Conservation (phyloP, 2,329 filamentous ascomycete species). For the Juglanconis juglandina region DNA sequence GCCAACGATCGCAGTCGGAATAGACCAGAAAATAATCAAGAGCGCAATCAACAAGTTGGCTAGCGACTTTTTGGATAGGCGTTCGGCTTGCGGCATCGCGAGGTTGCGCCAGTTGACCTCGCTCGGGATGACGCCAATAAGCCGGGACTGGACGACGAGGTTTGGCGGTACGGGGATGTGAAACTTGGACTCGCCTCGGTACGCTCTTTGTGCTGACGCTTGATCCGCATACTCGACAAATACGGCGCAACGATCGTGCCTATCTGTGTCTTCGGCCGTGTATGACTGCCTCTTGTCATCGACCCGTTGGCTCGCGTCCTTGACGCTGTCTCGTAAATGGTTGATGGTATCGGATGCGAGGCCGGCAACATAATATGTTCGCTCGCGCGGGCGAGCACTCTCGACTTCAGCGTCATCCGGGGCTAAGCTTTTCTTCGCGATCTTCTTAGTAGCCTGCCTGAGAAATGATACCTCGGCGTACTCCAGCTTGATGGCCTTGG, state of each 20-base stretch:
- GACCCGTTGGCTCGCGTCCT: slow-evolving; percentile 14
- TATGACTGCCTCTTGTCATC: slow-evolving; percentile 46
- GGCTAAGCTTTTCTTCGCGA: slow-evolving; percentile 42
- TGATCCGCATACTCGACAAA: slow-evolving; percentile 90
- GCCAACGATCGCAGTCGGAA: slow-evolving; percentile 75
- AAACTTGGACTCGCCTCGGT: slow-evolving; percentile 70
- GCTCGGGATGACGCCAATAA: slow-evolving; percentile 73
- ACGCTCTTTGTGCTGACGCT: slow-evolving; percentile 79
- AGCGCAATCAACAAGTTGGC: slow-evolving; percentile 14
- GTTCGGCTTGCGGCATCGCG: slow-evolving; percentile 16
- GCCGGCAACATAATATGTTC: slow-evolving; percentile 8
- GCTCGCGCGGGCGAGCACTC: slow-evolving; percentile 14
- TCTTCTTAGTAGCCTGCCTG: slow-evolving; percentile 64
- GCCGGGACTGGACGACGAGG: slow-evolving; percentile 79
- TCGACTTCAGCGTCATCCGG: slow-evolving; percentile 4
- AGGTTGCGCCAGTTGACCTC: slow-evolving; percentile 72
- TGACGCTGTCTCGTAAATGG: slow-evolving; percentile 9
- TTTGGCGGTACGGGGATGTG: slow-evolving; percentile 54
- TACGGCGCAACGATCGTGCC: slow-evolving; percentile 49
- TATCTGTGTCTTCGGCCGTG: slow-evolving; percentile 4
- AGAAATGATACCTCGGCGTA: slow-evolving; percentile 35
- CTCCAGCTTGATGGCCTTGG: slow-evolving; percentile 28
- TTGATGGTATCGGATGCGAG: slow-evolving; percentile 13
- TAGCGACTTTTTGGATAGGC: slow-evolving; percentile 16
- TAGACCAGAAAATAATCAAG: slow-evolving; percentile 74